Conservation (phyloP, 2,329 filamentous ascomycete genomes). For the Trichoderma pleuroti region DNA sequence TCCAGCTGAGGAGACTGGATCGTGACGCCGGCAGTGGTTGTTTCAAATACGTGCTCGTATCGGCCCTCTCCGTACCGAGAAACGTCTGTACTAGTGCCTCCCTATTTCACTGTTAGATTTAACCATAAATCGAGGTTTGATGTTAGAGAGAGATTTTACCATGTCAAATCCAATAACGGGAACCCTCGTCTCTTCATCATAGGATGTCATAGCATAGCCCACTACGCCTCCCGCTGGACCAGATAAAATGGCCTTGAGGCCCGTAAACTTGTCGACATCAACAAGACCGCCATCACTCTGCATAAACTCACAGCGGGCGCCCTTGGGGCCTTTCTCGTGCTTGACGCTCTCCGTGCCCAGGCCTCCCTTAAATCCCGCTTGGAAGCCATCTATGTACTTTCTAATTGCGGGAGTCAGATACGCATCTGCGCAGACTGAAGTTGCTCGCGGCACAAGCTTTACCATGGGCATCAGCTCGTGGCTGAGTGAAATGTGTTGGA, state of each 20-base stretch:
- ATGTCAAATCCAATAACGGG: slow-evolving; percentile 95
- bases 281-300: slow-evolving; percentile 75
- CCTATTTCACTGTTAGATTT: slow-evolving; percentile 34
- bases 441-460: slow-evolving; percentile 42
- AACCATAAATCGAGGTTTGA: background rate
- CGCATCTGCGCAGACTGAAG: slow-evolving; percentile 43
- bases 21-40: slow-evolving; percentile 88
- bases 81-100: slow-evolving; percentile 87
- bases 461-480: slow-evolving; percentile 44
- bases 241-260: slow-evolving; percentile 78
- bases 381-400: slow-evolving; percentile 65
- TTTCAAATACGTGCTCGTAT: slow-evolving; percentile 93
- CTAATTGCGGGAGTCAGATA: slow-evolving; percentile 43
- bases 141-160: slow-evolving; percentile 36
- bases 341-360: slow-evolving; percentile 73
- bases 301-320: slow-evolving; percentile 91
- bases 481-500: slow-evolving; percentile 64
- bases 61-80: slow-evolving; percentile 80
- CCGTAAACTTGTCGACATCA: slow-evolving; percentile 78
- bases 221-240: slow-evolving; percentile 92
- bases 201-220: slow-evolving; percentile 87
- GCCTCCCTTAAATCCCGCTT: slow-evolving; percentile 75
- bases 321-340: slow-evolving; percentile 58
- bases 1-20: slow-evolving; percentile 90
- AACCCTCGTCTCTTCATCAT: slow-evolving; percentile 74